These are phyloP conservation scores for Ophiostoma ulmi DNA, from an alignment of 2,329 filamentous ascomycete species.

Conservation along the genomic window DNA sequence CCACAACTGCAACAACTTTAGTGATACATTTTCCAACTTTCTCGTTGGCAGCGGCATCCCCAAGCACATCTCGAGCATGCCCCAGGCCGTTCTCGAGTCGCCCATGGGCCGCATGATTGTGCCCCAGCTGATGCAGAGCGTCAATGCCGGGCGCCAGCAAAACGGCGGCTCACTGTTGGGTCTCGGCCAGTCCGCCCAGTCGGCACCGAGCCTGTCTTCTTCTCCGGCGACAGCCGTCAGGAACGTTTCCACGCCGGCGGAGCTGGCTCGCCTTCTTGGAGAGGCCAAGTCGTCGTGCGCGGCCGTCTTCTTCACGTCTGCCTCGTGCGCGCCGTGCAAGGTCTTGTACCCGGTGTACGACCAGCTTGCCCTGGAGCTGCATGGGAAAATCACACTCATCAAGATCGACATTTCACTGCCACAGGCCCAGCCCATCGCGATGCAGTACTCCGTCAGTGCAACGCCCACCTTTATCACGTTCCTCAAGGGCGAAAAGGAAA, in stretches of 20 bases:
- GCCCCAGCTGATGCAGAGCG: constrained; percentile 57
- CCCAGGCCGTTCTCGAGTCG: constrained; percentile 76
- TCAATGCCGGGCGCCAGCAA: constrained; percentile 45
- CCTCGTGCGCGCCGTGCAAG: constrained; percentile 81
- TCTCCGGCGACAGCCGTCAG: background rate
- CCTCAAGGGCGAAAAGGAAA: constrained; percentile 66
- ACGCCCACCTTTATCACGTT: constrained; percentile 91
- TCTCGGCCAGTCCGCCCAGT: constrained; percentile 37
- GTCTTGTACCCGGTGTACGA: constrained; percentile 77
- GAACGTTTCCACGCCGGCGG: constrained; percentile 31
- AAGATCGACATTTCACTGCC: constrained; percentile 69
- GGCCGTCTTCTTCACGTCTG: constrained; percentile 87
- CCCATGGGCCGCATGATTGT: constrained; percentile 84
- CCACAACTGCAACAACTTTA: constrained; percentile 98
- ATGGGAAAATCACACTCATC: constrained; percentile 64
- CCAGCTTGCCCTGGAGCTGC: constrained; percentile 68
- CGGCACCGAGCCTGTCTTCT: background rate
- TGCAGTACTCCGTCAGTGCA: constrained; percentile 62
- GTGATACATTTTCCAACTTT: constrained; percentile 86
- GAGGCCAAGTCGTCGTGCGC: constrained; percentile 63
- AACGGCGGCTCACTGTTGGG: constrained; percentile 47
- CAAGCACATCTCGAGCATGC: constrained; percentile 76
- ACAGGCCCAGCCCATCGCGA: constrained; percentile 55
- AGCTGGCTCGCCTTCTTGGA: constrained; percentile 57
- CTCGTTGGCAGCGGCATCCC: constrained; percentile 85